Conservation (phyloP, 768 basidiomycete genomes). For the Polyporus arcularius region DNA sequence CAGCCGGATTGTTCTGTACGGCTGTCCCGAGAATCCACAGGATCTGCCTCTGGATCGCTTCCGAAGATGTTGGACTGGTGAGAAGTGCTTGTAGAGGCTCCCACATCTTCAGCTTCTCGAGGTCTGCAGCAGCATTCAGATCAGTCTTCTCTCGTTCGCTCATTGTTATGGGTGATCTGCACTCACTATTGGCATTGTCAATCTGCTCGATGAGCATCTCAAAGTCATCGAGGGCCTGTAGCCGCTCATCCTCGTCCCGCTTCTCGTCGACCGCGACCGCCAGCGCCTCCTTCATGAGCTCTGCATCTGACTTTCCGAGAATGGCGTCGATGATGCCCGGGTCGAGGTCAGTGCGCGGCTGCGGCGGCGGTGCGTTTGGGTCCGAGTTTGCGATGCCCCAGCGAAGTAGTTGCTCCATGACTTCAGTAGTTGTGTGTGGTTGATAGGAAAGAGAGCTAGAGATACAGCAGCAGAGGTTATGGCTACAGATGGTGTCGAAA, state of each 20-base stretch:
- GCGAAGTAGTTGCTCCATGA: conserved; percentile 76
- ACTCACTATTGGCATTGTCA: conserved; percentile 85
- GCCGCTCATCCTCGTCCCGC: conserved; percentile 55
- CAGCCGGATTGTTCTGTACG: conserved; percentile 85
- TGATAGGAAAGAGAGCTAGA: background rate
- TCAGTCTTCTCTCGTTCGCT: background rate
- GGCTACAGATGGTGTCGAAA: conserved; percentile 11
- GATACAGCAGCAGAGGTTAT: background rate
- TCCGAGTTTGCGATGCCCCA: conserved; percentile 80
- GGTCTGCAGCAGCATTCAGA: conserved; percentile 47
- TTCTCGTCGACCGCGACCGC: conserved; percentile 58
- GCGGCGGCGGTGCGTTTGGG: conserved; percentile 34
- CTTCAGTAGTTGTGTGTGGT: background rate
- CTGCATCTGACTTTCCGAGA: conserved; percentile 81
- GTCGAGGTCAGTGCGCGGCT: conserved; percentile 58
- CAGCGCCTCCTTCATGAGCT: conserved; percentile 81
- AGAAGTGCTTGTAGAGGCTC: conserved; percentile 69
- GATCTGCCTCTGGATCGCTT: conserved; percentile 63
- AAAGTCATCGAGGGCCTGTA: conserved; percentile 76
- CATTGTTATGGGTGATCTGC: background rate
- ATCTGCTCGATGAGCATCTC: conserved; percentile 91
- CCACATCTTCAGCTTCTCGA: conserved; percentile 79
- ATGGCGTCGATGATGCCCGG: conserved; percentile 85
- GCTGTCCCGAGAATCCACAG: conserved; percentile 91
- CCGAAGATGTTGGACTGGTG: conserved; percentile 51